Evolutionary conservation across 129 eudicot genomes (phyloP).

Genomic region (Arctium lappa): DNA sequence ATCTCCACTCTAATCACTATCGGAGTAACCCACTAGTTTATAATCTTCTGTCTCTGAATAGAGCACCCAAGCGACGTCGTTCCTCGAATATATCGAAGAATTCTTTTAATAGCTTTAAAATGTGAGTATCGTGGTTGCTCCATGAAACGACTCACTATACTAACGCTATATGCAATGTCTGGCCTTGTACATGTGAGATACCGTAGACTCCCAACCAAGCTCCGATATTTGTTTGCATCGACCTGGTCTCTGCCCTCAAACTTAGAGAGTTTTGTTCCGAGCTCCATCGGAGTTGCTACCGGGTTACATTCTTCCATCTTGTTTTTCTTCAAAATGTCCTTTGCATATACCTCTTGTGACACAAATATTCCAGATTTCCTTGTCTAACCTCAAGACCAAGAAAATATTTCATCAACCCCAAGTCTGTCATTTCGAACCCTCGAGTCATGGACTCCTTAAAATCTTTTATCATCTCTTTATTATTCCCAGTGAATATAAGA

Average conservation of each 20-base stretch:
- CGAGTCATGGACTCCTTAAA: too few species aligned
- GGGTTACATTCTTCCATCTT: not conserved
- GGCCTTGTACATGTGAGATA: constrained; percentile 24
- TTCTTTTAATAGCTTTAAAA: constrained; percentile 1
- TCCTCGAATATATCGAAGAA: not conserved
- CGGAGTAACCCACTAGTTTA: constrained; percentile 11
- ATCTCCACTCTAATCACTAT: constrained; percentile 17
- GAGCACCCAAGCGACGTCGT: not conserved
- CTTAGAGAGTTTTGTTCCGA: not conserved
- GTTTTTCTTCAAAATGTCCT: not conserved
- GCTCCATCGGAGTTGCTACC: not conserved
- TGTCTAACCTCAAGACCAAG: too few species aligned
- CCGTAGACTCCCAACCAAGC: not conserved
- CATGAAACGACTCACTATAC: constrained; percentile 15
- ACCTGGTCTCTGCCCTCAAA: not conserved
- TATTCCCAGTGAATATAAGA: too few species aligned
- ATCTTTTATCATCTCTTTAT: too few species aligned
- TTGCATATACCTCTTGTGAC: not conserved
- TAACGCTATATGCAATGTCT: not conserved
- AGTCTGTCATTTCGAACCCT: too few species aligned
- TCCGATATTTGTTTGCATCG: not conserved
- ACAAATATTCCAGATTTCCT: too few species aligned
- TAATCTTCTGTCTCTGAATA: not conserved
- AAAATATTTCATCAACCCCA: too few species aligned
- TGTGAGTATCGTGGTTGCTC: not conserved